These are phyloP conservation scores for Pharnaceum exiguum DNA, from an alignment of 148 eudicot species.

Conservation along the genomic window DNA sequence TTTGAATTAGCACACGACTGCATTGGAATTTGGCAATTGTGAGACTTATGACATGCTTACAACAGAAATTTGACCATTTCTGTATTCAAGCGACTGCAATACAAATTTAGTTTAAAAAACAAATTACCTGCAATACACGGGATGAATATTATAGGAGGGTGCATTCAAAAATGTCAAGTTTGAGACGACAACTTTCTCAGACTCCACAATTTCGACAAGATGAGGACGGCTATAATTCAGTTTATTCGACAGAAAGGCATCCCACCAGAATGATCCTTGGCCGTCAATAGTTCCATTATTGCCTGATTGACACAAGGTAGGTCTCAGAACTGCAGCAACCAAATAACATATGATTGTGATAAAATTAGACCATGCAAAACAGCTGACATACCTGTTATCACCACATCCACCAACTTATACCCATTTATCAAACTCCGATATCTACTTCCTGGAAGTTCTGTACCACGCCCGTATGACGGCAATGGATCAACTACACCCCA, in stretches of 20 bases:
- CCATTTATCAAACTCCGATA: conserved; percentile 48
- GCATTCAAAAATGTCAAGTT: conserved; percentile 49
- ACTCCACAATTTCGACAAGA: conserved; percentile 44
- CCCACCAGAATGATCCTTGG: conserved; percentile 61
- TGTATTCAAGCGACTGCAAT: not conserved
- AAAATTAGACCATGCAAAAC: not conserved
- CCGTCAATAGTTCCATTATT: conserved; percentile 55
- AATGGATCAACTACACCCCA: conserved; percentile 41
- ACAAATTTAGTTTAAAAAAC: not conserved
- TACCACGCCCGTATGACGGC: conserved; percentile 53
- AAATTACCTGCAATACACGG: conserved; percentile 58
- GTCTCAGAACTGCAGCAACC: not conserved
- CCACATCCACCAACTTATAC: conserved; percentile 41
- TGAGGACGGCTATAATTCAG: conserved; percentile 52
- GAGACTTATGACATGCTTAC: not conserved
- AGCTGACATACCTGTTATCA: conserved; percentile 38
- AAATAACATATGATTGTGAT: not conserved
- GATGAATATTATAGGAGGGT: conserved; percentile 41
- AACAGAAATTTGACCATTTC: not conserved
- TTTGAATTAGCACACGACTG: conserved; percentile 47
- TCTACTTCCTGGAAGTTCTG: conserved; percentile 38
- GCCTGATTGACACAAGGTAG: conserved; percentile 24
- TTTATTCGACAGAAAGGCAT: conserved; percentile 27
- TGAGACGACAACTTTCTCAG: conserved; percentile 38
- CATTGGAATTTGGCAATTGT: conserved; percentile 8